phyloP scores from a whole-genome alignment of 2,329 filamentous ascomycete genomes.

The Tolypocladium album region DNA sequence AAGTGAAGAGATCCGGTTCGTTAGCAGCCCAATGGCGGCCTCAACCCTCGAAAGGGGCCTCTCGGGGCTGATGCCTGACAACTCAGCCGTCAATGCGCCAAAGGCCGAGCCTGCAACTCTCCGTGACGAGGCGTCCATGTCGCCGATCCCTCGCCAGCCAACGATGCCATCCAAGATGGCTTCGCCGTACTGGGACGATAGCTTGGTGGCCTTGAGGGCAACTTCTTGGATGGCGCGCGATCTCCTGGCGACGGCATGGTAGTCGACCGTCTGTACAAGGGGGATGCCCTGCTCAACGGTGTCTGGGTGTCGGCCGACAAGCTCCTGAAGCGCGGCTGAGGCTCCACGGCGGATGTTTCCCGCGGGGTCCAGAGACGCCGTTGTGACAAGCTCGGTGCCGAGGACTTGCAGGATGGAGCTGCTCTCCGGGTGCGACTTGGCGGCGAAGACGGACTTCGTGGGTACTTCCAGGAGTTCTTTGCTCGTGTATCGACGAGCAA shows the following conservation, averaged over 20 bases:
- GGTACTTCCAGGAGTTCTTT: slow-evolving; percentile 59
- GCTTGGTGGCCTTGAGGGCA: slow-evolving; percentile 52
- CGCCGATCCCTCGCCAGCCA: slow-evolving; percentile 81
- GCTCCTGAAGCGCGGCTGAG: slow-evolving; percentile 86
- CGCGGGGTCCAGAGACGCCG: slow-evolving; percentile 76
- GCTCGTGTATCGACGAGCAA: slow-evolving; percentile 79
- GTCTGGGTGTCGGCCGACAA: slow-evolving; percentile 87
- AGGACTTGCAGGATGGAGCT: slow-evolving; percentile 61
- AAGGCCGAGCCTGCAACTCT: slow-evolving; percentile 61
- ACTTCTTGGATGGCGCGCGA: slow-evolving; percentile 74
- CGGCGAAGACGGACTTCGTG: slow-evolving; percentile 30
- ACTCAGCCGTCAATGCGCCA: slow-evolving; percentile 42
- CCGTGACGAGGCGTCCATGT: slow-evolving; percentile 64
- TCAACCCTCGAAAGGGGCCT: slow-evolving; percentile 16
- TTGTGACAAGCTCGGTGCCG: slow-evolving; percentile 69
- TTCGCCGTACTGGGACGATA: slow-evolving; percentile 59
- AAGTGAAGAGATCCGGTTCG: slow-evolving; percentile 32
- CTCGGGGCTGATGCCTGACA: slow-evolving; percentile 15
- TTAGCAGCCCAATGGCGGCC: slow-evolving; percentile 29
- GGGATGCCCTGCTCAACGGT: slow-evolving; percentile 71
- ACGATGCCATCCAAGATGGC: slow-evolving; percentile 62
- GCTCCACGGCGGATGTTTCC: slow-evolving; percentile 90
- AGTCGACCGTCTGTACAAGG: slow-evolving; percentile 84
- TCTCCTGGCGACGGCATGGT: slow-evolving; percentile 83
- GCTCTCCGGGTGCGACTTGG: slow-evolving; percentile 21